A percentile compares a stretch with the other conserved stretches of the same genome.
phyloP scores from a whole-genome alignment of 2,329 filamentous ascomycete genomes.

The Aureobasidium sp. region DNA sequence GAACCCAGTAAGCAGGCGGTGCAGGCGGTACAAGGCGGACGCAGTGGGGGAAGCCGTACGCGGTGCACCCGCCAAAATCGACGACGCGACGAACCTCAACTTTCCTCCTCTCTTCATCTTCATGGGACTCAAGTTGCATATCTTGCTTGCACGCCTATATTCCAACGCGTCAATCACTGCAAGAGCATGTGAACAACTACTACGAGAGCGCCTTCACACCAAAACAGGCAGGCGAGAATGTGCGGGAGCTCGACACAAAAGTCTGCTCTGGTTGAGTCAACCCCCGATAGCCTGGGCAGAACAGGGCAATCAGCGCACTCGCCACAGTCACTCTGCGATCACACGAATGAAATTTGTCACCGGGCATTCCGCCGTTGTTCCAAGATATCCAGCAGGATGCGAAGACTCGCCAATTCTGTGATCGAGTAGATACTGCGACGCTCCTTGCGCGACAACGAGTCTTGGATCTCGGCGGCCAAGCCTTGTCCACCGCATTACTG shows the following conservation, averaged over 20 bases:
- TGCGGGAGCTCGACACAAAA: neutral
- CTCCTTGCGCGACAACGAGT: neutral
- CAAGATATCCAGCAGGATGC: neutral
- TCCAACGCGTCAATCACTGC: too few relatives aligned
- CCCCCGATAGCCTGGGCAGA: neutral
- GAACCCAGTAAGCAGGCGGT: too few relatives aligned
- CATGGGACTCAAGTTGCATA: too few relatives aligned
- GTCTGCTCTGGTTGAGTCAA: neutral
- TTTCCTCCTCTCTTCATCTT: too few relatives aligned
- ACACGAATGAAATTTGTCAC: neutral
- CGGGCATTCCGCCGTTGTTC: neutral
- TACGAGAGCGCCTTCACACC: too few relatives aligned
- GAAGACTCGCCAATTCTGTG: neutral
- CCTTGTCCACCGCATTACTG: neutral
- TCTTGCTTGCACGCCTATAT: too few relatives aligned
- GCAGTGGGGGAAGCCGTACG: too few relatives aligned
- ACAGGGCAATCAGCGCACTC: neutral
- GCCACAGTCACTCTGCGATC: neutral
- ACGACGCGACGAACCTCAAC: too few relatives aligned
- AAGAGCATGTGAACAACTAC: too few relatives aligned
- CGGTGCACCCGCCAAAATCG: too few relatives aligned
- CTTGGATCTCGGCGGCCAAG: constrained; percentile 13
- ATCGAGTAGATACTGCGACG: neutral
- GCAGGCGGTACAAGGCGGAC: too few relatives aligned
- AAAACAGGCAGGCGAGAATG: neutral